phyloP scores from a whole-genome alignment of 257 asterid genomes.

The Mentha longifolia region DNA sequence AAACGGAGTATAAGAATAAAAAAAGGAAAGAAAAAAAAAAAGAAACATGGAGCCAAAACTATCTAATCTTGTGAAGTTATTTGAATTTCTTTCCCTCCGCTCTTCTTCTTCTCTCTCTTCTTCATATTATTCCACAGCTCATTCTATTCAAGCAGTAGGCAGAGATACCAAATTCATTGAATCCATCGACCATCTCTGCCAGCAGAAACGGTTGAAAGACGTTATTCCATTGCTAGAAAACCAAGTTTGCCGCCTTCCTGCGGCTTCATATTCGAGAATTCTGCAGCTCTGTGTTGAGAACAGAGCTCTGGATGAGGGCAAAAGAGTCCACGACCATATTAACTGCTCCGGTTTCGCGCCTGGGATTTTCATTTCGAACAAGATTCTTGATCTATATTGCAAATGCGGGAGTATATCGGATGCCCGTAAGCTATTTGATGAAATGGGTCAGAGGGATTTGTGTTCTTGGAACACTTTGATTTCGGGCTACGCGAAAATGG shows the following conservation, averaged over 20 bases:
- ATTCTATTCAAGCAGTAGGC: slow-evolving; percentile 9
- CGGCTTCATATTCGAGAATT: slow-evolving; percentile 44
- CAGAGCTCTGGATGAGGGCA: slow-evolving; percentile 67
- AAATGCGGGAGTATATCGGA: slow-evolving; percentile 60
- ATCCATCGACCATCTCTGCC: slow-evolving; percentile 52
- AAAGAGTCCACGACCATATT: slow-evolving; percentile 51
- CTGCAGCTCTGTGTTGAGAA: slow-evolving; percentile 57
- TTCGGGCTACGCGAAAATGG: slow-evolving; percentile 60
- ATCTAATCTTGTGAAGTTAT: slow-evolving; percentile 27
- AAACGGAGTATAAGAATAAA: too few relatives aligned
- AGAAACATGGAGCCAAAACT: slow-evolving; percentile 33
- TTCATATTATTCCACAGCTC: slow-evolving; percentile 36
- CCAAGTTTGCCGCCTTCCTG: slow-evolving; percentile 40
- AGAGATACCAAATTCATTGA: slow-evolving; percentile 43
- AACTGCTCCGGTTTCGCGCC: slow-evolving; percentile 53
- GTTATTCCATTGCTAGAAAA: slow-evolving; percentile 51
- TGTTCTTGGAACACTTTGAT: slow-evolving; percentile 83
- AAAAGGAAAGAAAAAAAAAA: too few relatives aligned
- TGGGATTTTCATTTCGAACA: slow-evolving; percentile 60
- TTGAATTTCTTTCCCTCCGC: too few relatives aligned
- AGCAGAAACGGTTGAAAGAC: slow-evolving; percentile 59
- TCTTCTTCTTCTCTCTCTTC: slow-evolving; percentile 33
- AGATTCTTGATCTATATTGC: slow-evolving; percentile 63
- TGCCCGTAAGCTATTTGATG: slow-evolving; percentile 61
- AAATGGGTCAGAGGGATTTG: slow-evolving; percentile 61